Evolutionary conservation across 108 stramenopile species (phyloP), one percentile per base, ranked within the genome.

Genomic region (Hondaea fermentalgiana): DNA sequence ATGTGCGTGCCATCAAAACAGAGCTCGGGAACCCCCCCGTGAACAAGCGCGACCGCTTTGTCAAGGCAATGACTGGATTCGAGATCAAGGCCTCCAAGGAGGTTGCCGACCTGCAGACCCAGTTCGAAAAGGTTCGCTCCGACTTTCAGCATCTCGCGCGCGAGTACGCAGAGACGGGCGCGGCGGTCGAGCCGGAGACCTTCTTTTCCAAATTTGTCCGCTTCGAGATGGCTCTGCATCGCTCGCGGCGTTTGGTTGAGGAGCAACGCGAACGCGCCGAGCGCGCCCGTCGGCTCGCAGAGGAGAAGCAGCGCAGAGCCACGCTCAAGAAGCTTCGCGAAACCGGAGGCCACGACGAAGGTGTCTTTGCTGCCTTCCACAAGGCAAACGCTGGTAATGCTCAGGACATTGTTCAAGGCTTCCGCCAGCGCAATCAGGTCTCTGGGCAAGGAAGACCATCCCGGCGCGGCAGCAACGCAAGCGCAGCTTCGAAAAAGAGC

Each of bases 81-180:
- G 76, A 83, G 76, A 45, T 83, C 23, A 83, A 35, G 76, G 76
- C 76, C 25, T 83, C 76, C 76, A 83, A 83, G 51, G 23, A 83
- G 49, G 76, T 83, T 17, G 45, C 45, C 4, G 49, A 83, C 25
- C 28, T 83, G 17, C 76, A 83, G 76, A 53, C 76, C 12, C 23
- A 83, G 49, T 83, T 83, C 51, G 76, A 83, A 23, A 83, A 83
- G 76, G 23, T 23, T 1, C 76, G 76, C 23, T 12, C 76, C 8
- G 76, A 83, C 49, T 83, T 83, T 3, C 76, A 53, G 49, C n/a
- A 83, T 45, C 76, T 83, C 6, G 76, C 76, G 12, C 12, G 23
- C 12, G n/a, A 53, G 51, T 83, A 83, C 28, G 76, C 76, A 12
- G 76, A 83, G 51, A 53, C 76, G 23, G 76, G 76, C 45, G 76